A percentile compares a stretch with the other conserved stretches of the same genome.
Evolutionary conservation across 768 basidiomycete genomes (phyloP).

Genomic region (Boletus sp.): DNA sequence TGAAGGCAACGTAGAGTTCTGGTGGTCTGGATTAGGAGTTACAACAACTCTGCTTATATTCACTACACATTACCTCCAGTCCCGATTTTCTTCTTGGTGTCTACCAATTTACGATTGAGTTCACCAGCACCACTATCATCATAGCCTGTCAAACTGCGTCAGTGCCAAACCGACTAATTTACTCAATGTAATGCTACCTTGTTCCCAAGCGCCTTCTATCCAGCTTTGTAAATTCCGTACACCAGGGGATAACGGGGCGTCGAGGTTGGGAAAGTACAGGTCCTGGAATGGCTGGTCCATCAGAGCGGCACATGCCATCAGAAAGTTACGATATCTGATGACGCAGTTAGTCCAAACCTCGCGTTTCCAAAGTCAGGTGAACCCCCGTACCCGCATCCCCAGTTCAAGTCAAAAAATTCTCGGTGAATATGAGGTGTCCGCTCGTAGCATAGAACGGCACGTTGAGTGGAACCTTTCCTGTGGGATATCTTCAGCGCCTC

Average conservation of each 20-base stretch:
- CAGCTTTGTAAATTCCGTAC: slow-evolving; percentile 72
- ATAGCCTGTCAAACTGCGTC: slow-evolving; percentile 47
- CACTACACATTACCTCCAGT: slow-evolving; percentile 56
- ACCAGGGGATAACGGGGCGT: slow-evolving; percentile 58
- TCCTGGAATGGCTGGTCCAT: slow-evolving; percentile 65
- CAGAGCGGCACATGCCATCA: slow-evolving; percentile 74
- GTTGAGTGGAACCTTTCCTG: slow-evolving; percentile 44
- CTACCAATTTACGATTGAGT: slow-evolving; percentile 49
- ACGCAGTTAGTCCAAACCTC: neutral
- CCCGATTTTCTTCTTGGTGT: slow-evolving; percentile 76
- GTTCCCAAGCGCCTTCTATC: slow-evolving; percentile 82
- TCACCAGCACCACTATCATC: slow-evolving; percentile 68
- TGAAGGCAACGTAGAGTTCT: slow-evolving; percentile 82
- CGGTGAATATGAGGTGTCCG: slow-evolving; percentile 55
- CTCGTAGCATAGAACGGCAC: slow-evolving; percentile 66
- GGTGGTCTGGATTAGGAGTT: slow-evolving; percentile 1
- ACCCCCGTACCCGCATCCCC: slow-evolving; percentile 69
- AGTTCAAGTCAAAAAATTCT: slow-evolving; percentile 60
- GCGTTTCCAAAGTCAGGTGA: slow-evolving; percentile 1
- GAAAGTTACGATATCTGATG: slow-evolving; percentile 74
- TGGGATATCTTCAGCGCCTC: slow-evolving; percentile 53
- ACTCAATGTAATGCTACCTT: slow-evolving; percentile 39
- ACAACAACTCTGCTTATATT: neutral
- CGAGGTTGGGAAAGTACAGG: slow-evolving; percentile 59
- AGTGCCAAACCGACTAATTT: neutral